Base-by-base conservation (phyloP, 768 basidiomycete genomes). In the Russula virescens region DNA sequence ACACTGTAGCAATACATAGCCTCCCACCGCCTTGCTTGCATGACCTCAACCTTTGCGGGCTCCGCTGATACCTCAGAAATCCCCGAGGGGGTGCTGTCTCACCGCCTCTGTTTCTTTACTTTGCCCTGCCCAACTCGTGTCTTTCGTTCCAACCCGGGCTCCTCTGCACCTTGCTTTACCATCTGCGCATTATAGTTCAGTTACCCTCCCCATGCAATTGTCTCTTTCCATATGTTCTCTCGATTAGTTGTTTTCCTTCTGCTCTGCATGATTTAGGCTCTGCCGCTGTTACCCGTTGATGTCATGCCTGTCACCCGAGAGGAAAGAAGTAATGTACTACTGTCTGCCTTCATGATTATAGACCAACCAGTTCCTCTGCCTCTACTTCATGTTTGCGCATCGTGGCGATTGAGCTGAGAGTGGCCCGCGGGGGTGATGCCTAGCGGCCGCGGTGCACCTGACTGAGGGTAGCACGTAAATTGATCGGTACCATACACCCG, bases 1-100 rank as follows among this genome's bases (percentile, higher is more conserved):
- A 54, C 63, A 66, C 56, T 66, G 65, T 66, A 66, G 65, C 65
- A 66, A 23, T 66, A 64, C 53, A 28, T 45, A 56, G 47, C 47
- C 40, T 25, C 31, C 52, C 52, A 50, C 43, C 8, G 55, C 57
- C 43, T 63, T 40, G 57, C 45, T 64, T 59, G 58, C 63, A 64
- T 60, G 54, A 25, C 35, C 58, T 35, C 53, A 21, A 58, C 35
- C 42, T 40, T 40, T 52, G 50, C 26, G 58, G 46, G 63, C 58
- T 23, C 58, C 63, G 53, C 63, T 55, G 63, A 64, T 64, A 64
- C 63, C 58, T 55, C 57, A 49, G 47, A 59, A 25, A 25, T n/a
- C 25, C 34, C 47, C 49, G 55, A 63, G 55, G 63, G 40, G 58
- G 52, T 55, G 42, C 58, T 45, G 58, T 55, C 25, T 55, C 58